Conservation (phyloP, 441 rosid species). For the Pelargonium australe region DNA sequence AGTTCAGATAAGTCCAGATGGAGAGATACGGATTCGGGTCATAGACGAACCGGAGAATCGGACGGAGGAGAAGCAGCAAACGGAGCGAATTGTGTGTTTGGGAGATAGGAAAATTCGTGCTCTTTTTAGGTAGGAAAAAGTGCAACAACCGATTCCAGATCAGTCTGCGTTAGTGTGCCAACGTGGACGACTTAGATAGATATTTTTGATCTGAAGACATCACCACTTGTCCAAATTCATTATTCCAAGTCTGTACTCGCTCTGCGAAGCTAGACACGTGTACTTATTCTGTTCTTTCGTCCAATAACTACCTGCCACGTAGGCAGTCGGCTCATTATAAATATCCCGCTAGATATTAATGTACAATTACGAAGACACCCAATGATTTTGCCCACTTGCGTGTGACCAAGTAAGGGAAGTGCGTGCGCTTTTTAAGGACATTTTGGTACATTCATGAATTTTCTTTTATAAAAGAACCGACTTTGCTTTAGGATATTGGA, state of each 20-base stretch:
- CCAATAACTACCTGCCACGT: background rate
- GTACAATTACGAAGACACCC: background rate
- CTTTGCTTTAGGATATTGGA: background rate
- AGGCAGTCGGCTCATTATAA: background rate
- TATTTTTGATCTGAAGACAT: slow-evolving; percentile 41
- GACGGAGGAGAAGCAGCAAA: background rate
- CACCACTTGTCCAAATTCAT: slow-evolving; percentile 31
- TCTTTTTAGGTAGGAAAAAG: slow-evolving; percentile 30
- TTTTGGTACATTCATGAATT: background rate
- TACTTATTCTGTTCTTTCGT: background rate
- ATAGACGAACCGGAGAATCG: slow-evolving; percentile 13
- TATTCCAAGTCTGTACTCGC: background rate
- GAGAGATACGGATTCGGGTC: background rate
- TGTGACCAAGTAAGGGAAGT: background rate
- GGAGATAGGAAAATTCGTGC: background rate
- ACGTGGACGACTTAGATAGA: slow-evolving; percentile 60
- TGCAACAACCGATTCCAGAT: slow-evolving; percentile 58
- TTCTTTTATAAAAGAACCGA: background rate
- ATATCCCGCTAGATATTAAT: background rate
- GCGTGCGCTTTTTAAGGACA: background rate
- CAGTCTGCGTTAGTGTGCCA: slow-evolving; percentile 30
- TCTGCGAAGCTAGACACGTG: background rate
- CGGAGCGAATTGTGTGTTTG: too few species aligned
- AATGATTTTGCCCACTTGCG: background rate
- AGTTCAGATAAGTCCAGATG: background rate